These are phyloP conservation scores for Coniophora puteana DNA, from an alignment of 1,284 basidiomycete genomes.

Conservation along the genomic window DNA sequence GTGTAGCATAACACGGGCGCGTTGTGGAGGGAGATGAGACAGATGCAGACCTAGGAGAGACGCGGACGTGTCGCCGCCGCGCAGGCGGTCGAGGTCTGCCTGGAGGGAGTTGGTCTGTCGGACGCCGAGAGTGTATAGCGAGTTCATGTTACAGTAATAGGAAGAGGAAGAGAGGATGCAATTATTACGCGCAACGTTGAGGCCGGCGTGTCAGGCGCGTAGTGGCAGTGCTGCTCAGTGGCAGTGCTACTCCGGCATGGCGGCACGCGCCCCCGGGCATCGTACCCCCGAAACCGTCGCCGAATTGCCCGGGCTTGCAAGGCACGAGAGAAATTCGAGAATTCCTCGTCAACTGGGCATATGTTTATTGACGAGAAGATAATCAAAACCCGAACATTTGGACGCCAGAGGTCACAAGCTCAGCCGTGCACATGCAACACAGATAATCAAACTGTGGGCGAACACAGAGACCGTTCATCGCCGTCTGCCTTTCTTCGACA, in stretches of 20 bases:
- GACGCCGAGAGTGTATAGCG: slow-evolving; percentile 89
- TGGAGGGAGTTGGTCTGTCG: slow-evolving; percentile 88
- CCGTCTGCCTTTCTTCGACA: slow-evolving; percentile 36
- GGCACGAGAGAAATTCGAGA: no score
- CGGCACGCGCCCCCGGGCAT: no score
- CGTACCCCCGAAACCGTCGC: no score
- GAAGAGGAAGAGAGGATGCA: neutral
- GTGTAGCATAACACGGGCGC: slow-evolving; percentile 3
- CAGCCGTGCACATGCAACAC: neutral
- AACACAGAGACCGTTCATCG: slow-evolving; percentile 7
- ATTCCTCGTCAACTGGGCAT: no score
- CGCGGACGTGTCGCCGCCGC: slow-evolving; percentile 75
- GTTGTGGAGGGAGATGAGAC: slow-evolving; percentile 2
- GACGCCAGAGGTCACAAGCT: no score
- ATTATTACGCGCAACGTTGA: no score
- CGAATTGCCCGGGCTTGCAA: no score
- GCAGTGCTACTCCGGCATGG: no score
- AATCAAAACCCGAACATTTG: no score
- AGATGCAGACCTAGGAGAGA: slow-evolving; percentile 82
- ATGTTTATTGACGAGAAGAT: no score
- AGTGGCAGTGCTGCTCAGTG: neutral
- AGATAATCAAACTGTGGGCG: slow-evolving; percentile 13
- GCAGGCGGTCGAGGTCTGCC: slow-evolving; percentile 79
- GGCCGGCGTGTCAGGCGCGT: slow-evolving; percentile 1
- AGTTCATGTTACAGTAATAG: slow-evolving; percentile 65